Conservation (phyloP, 176 grass and related monocot species). For the Oryza rufipogon region DNA sequence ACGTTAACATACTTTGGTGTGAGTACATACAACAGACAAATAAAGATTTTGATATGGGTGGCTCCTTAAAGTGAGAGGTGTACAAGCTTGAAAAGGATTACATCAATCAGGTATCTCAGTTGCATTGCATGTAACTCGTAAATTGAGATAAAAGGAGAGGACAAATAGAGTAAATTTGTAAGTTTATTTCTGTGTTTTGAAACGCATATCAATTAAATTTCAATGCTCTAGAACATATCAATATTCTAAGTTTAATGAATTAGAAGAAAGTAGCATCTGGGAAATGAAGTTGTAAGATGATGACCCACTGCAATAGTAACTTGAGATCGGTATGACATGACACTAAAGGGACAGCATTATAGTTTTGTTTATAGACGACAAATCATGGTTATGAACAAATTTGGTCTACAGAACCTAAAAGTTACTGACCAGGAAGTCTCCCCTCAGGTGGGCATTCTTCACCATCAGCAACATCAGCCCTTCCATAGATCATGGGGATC, state of each 20-base stretch:
- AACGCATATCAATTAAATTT: neutral
- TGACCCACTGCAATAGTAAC: neutral
- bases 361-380: neutral
- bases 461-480: slow-evolving; percentile 61
- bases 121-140: neutral
- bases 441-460: slow-evolving; percentile 91
- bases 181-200: neutral
- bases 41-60: slow-evolving; percentile 31
- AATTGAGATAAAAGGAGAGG: neutral
- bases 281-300: neutral
- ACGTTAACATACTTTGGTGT: neutral
- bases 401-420: slow-evolving; percentile 12
- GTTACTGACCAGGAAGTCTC: slow-evolving; percentile 74
- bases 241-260: neutral
- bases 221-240: neutral
- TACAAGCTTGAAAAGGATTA: neutral
- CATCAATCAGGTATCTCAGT: neutral
- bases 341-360: neutral
- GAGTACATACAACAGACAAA: neutral
- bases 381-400: neutral
- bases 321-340: neutral
- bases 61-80: neutral
- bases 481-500: slow-evolving; percentile 95
- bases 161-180: neutral
- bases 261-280: neutral